phyloP scores from a whole-genome alignment of 2,329 filamentous ascomycete genomes.

The Periconia digitata region DNA sequence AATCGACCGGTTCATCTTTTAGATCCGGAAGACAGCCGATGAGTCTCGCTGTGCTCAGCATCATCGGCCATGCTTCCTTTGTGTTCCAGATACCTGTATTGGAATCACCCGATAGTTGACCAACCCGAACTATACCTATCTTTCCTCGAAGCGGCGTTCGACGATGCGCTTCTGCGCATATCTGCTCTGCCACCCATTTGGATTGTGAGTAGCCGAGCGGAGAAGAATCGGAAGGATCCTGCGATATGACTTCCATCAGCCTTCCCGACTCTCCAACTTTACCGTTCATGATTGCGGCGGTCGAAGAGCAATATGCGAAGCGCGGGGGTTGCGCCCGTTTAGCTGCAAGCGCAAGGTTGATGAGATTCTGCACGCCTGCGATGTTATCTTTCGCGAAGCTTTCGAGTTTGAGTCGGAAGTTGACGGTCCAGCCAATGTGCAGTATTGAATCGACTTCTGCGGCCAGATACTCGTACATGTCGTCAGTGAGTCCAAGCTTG shows the following conservation, averaged over 20 bases:
- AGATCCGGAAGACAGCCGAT: slow-evolving; percentile 35
- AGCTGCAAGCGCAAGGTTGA: slow-evolving; percentile 47
- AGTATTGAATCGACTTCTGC: slow-evolving; percentile 55
- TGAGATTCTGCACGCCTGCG: slow-evolving; percentile 51
- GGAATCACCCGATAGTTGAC: slow-evolving; percentile 45
- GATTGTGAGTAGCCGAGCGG: slow-evolving; percentile 58
- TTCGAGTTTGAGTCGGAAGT: slow-evolving; percentile 60
- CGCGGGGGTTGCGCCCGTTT: slow-evolving; percentile 31
- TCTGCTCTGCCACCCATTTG: slow-evolving; percentile 59
- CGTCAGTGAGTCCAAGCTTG: slow-evolving; percentile 51
- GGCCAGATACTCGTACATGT: slow-evolving; percentile 47
- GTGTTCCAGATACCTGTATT: slow-evolving; percentile 29
- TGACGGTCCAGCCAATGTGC: slow-evolving; percentile 67
- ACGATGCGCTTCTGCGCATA: slow-evolving; percentile 48
- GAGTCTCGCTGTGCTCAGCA: slow-evolving; percentile 34
- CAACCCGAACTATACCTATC: slow-evolving; percentile 41
- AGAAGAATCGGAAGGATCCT: slow-evolving; percentile 48
- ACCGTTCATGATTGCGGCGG: slow-evolving; percentile 47
- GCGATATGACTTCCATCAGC: slow-evolving; percentile 47
- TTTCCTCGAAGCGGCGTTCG: slow-evolving; percentile 29
- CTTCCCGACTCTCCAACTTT: slow-evolving; percentile 10
- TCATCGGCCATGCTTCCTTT: slow-evolving; percentile 41
- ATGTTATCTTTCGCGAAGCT: slow-evolving; percentile 60
- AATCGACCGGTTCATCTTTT: slow-evolving; percentile 29
- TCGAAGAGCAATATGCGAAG: slow-evolving; percentile 57